Evolutionary conservation across 192 early-diverging fungal species (phyloP).

Genomic region (Mortierella antarctica): DNA sequence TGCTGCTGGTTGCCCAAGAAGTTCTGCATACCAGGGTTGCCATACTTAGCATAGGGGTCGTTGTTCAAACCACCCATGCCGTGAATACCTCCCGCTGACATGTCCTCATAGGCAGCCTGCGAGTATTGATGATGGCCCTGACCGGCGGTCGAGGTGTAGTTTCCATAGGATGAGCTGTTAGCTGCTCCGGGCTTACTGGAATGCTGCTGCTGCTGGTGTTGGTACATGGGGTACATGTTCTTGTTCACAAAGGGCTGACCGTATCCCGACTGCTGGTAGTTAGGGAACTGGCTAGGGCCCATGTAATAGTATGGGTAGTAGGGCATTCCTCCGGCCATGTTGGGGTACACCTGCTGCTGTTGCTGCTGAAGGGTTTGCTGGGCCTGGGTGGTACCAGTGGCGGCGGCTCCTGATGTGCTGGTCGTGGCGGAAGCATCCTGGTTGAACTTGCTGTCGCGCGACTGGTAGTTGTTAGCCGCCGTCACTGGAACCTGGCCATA

Average conservation of each 20-base stretch:
- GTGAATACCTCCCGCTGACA: conserved; percentile 46
- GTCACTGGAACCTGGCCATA: conserved; percentile 72
- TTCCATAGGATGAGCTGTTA: conserved; percentile 55
- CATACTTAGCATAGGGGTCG: conserved; percentile 48
- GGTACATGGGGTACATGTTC: conserved; percentile 91
- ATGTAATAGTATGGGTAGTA: conserved; percentile 91
- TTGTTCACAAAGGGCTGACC: conserved; percentile 95
- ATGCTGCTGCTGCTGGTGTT: conserved; percentile 55
- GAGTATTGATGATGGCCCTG: conserved; percentile 48
- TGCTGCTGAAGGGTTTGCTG: conserved; percentile 62
- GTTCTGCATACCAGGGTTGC: conserved; percentile 47
- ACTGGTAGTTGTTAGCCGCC: conserved; percentile 63
- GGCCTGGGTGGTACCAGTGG: conserved; percentile 53
- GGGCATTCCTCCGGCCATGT: conserved; percentile 64
- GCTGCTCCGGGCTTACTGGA: conserved; percentile 58
- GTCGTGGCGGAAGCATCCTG: conserved; percentile 50
- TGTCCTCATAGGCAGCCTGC: conserved; percentile 43
- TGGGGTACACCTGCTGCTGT: conserved; percentile 64
- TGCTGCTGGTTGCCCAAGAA: conserved; percentile 52
- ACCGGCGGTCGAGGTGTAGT: conserved; percentile 35
- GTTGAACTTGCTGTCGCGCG: conserved; percentile 63
- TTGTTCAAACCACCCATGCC: conserved; percentile 47
- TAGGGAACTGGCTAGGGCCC: conserved; percentile 82
- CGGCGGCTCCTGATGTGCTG: conserved; percentile 37
- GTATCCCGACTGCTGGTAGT: conserved; percentile 85